Base-by-base conservation (phyloP, 2,329 filamentous ascomycete genomes). In the Elsinoe batatas region DNA sequence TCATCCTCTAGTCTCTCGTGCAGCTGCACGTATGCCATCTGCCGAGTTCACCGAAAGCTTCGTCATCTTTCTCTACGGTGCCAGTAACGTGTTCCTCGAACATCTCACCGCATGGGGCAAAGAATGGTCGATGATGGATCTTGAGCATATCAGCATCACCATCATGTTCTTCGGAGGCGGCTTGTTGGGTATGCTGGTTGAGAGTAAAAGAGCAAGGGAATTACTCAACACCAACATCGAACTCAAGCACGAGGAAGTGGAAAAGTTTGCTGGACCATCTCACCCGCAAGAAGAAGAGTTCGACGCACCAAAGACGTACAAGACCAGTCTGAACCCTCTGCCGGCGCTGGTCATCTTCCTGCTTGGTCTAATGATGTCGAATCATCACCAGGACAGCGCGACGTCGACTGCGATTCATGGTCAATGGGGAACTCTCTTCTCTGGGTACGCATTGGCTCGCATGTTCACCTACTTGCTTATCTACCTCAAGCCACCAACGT, bases 161-260 rank as follows among this genome's bases (percentile, higher is more conserved):
- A 78, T 96, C 46, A 81, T 97, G 68, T 97, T 97, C 74, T 88
- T 96, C 60, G 91, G 91, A 55, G 91, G 91, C 61, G 91, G 93
- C 46, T 67, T 95, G 72, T 87, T 70, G 4, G 67, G 68, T 36
- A 69, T 70, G 67, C 59, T 68, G 40, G 61, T 70, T 42, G 68
- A 70, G 54, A 22, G 69, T 17, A 63, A 60, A 5, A 69, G 74
- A 54, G 78, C 95, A 57, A 82, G 88, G 43, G 75, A 84, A 4
- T 71, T 90, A 1, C 76, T 89, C 43, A 60, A 60, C 35, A 54
- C 58, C 37, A 51, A 37, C 22, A 38, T 60, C 1, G 38, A 43
- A 32, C 33, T 40, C 4, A 54, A 36, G 40, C 43, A 57, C 12
- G 58, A 60, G 33, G 58, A 60, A 12, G 32, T 20, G 11, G 56